Conservation (phyloP, 1,284 basidiomycete genomes). For the Takashimella tepidaria region DNA sequence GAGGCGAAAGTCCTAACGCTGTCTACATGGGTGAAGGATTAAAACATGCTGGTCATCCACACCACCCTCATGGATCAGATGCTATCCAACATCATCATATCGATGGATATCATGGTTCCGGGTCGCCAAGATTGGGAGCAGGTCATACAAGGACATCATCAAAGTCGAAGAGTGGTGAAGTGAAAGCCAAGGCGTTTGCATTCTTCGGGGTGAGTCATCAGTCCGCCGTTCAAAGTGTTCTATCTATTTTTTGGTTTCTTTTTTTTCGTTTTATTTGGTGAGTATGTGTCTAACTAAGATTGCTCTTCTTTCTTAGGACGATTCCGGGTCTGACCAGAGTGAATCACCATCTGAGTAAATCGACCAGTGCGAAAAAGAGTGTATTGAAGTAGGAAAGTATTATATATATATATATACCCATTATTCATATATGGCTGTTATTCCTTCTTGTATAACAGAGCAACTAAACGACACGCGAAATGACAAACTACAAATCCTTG, state of each 20-base stretch:
- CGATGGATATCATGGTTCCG: neutral
- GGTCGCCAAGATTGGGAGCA: conserved; percentile 1
- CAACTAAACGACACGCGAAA: no score
- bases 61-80: conserved; percentile 1
- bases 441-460: no score
- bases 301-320: no score
- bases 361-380: neutral
- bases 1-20: no score
- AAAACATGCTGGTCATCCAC: neutral
- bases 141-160: neutral
- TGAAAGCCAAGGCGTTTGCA: conserved; percentile 43
- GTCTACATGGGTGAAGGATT: no score
- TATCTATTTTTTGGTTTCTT: neutral
- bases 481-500: no score
- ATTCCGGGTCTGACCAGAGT: conserved; percentile 7
- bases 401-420: neutral
- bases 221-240: neutral
- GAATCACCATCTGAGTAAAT: neutral
- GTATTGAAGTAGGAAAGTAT: neutral
- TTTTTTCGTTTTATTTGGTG: neutral
- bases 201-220: conserved; percentile 37
- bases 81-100: neutral
- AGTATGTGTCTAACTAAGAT: neutral
- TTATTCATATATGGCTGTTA: neutral
- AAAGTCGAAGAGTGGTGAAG: conserved; percentile 8